Evolutionary conservation across 1,284 basidiomycete species (phyloP), one percentile per base, ranked within the genome.

Genomic region (Tilletia caries): DNA sequence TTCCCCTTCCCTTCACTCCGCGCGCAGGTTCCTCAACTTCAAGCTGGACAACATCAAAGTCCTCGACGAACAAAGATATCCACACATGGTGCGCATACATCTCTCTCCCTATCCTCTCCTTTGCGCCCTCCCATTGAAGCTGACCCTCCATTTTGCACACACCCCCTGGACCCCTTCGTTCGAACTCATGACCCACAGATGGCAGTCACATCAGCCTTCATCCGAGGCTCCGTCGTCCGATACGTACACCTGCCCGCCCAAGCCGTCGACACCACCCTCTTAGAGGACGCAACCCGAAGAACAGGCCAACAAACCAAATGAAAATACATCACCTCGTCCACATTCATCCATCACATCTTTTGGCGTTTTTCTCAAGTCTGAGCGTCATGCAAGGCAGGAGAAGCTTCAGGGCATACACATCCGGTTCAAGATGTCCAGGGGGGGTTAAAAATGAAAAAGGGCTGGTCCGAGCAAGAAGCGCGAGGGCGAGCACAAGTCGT

Each of bases 201-300:
- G 89, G 94, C 96, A 0, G 95, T 98, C 64, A 96, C 95, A 86
- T 98, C 97, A 83, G 95, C 93, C 82, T 99, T 98, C 84, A 98
- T 98, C 79, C 91, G 96, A 69, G 96, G 96, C 70, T 97, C 94
- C 2, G 96, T 98, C 15, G 95, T 98, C 46, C 90, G 96, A 76
- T 99, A 98, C 82, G 96, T 98, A 12, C 92, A 96, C 83, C 87
- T 98, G 70, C 92, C 94, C 2, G 89, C 92, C 25, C 90, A 92
- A 70, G 91, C 92, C 72, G 93, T 98, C 72, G 95, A 99, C 84
- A 97, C 94, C 3, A 94, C 96, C 76, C 85, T 98, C 66, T 84
- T 99, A 67, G 96, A 99, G 85, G 96, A 99, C 84, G 96, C 95
- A 32, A 98, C 95, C 64, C 87, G 96, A 82, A 88, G 95, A 90